These are phyloP conservation scores for Neopestalotiopsis rosae DNA, from an alignment of 2,329 filamentous ascomycete species.

Conservation along the genomic window DNA sequence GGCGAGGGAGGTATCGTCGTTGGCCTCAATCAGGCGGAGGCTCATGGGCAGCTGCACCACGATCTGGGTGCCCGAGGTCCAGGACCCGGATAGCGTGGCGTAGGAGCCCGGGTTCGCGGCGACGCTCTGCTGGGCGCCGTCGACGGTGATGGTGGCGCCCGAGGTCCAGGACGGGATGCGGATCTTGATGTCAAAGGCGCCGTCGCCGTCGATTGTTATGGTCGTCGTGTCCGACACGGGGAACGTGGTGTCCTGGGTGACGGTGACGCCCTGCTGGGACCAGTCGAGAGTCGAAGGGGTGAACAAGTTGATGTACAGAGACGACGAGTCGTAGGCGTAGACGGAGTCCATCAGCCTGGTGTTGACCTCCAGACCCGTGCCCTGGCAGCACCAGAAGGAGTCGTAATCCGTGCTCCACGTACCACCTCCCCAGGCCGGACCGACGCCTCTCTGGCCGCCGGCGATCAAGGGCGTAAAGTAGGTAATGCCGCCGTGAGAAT, in stretches of 20 bases:
- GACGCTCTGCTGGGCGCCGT: slow-evolving; percentile 40
- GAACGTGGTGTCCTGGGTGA: slow-evolving; percentile 50
- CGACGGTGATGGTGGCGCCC: slow-evolving; percentile 45
- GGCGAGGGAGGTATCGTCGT: slow-evolving; percentile 48
- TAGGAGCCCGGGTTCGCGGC: slow-evolving; percentile 43
- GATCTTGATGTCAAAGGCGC: slow-evolving; percentile 40
- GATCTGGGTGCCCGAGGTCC: slow-evolving; percentile 49
- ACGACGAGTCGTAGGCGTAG: slow-evolving; percentile 49
- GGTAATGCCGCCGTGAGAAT: slow-evolving; percentile 54
- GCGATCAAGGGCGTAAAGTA: slow-evolving; percentile 58
- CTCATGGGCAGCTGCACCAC: slow-evolving; percentile 51
- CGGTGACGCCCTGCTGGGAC: slow-evolving; percentile 42
- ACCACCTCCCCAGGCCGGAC: slow-evolving; percentile 58
- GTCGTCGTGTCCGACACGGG: slow-evolving; percentile 46
- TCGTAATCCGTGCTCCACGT: slow-evolving; percentile 60
- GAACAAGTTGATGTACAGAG: slow-evolving; percentile 56
- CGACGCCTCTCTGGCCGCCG: slow-evolving; percentile 52
- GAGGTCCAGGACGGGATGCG: slow-evolving; percentile 53
- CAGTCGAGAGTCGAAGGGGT: slow-evolving; percentile 51
- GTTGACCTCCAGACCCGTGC: slow-evolving; percentile 54
- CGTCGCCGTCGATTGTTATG: slow-evolving; percentile 41
- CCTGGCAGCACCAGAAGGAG: slow-evolving; percentile 61
- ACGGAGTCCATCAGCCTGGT: slow-evolving; percentile 59
- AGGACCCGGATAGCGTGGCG: slow-evolving; percentile 44
- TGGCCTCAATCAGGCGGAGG: slow-evolving; percentile 48